Base-by-base conservation (phyloP, 2,329 filamentous ascomycete genomes). In the Fusarium sp. region DNA sequence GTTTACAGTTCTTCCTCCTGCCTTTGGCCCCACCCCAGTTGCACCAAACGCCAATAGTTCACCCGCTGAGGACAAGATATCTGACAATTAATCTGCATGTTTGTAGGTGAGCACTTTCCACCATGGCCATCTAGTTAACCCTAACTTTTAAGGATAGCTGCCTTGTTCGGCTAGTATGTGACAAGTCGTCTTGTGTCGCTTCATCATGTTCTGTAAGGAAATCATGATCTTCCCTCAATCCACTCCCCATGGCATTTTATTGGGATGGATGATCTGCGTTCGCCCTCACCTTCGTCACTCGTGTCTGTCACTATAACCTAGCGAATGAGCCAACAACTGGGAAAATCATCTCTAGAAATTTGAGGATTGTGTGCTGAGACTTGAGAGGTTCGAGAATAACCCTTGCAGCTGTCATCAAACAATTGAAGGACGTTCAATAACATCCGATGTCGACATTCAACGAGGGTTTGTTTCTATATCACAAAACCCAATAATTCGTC, bases 181-280 rank as follows among this genome's bases (percentile, higher is more conserved):
- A 50, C 66, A 70, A 40, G 38, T 55, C 53, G 53, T 67, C 66
- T 69, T 44, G 40, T 58, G 28, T 63, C 40, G 66, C 49, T 62
- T 59, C 57, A 67, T 34, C 47, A 34, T 49, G 33, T 49, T 57
- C 33, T 49, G 46, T 30, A 28, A 52, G 33, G 38, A 63, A 30
- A 67, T 51, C 62, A 53, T 41, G 57, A 67, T 67, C 52, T 70
- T 69, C 66, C 52, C 58, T 67, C 50, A 42, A 18, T 38, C 46
- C 65, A 69, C 65, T 58, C 65, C 61, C 65, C 46, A 28, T 52
- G 36, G 38, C 38, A 56, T 26, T 40, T 36, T 44, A 28, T 30
- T 42, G 23, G 38, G 45, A 41, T 30, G 34, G 34, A 33, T 44
- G 66, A 69, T 69, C 52, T 67, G 8, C 50, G 49, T 44, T 41